Evolutionary conservation across 2,329 filamentous ascomycete genomes (phyloP).

Genomic region (Alternaria triticina): DNA sequence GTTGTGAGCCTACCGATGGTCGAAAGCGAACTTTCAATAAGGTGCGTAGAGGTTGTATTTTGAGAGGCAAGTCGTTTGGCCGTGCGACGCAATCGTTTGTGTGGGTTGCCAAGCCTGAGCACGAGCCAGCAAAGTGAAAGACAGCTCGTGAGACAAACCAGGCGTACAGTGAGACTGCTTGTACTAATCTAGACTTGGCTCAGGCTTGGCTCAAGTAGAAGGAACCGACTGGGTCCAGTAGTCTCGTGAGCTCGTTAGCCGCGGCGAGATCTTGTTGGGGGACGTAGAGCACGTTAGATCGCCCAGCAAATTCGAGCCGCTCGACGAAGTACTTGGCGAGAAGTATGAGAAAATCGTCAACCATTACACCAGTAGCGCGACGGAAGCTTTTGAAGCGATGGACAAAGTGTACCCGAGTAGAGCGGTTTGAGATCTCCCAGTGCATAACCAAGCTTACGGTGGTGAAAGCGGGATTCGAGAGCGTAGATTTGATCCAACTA

Average conservation of each 20-base stretch:
- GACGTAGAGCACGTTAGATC: background rate
- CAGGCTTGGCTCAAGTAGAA: background rate
- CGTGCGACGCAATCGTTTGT: too few relatives aligned
- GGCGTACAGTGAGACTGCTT: background rate
- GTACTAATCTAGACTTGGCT: background rate
- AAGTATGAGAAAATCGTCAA: background rate
- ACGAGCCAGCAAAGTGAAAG: background rate
- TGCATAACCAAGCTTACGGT: background rate
- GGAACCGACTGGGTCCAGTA: background rate
- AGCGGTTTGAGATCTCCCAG: background rate
- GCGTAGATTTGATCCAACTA: background rate
- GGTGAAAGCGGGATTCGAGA: background rate
- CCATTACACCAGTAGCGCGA: background rate
- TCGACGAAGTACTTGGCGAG: background rate
- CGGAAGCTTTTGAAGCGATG: background rate
- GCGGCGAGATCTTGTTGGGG: background rate
- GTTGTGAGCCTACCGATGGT: background rate
- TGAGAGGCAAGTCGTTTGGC: too few relatives aligned
- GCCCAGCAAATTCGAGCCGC: background rate
- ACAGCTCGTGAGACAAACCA: background rate
- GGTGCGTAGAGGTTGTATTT: background rate
- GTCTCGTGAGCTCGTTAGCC: background rate
- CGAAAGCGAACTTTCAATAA: background rate
- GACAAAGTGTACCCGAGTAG: background rate
- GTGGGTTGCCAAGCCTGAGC: background rate